Evolutionary conservation across 257 asterid genomes (phyloP).

Genomic region (Eucommia ulmoides): DNA sequence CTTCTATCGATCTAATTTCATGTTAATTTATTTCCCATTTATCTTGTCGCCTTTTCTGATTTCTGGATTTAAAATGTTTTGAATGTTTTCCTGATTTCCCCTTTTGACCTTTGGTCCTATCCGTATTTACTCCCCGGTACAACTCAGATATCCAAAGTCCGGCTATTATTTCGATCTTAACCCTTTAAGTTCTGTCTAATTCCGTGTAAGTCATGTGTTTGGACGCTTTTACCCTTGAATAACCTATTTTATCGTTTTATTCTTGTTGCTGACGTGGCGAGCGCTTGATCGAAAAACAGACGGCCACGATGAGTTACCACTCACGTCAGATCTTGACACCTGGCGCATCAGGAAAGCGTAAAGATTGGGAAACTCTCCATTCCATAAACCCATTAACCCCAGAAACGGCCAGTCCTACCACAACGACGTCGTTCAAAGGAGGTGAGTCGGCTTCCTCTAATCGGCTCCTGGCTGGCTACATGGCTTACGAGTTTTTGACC

Average conservation of each 20-base stretch:
- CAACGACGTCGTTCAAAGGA: slow-evolving; percentile 19
- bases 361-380: slow-evolving; percentile 28
- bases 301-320: slow-evolving; percentile 50
- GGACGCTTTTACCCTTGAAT: background rate
- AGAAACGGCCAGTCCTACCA: slow-evolving; percentile 22
- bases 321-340: slow-evolving; percentile 30
- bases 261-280: slow-evolving; percentile 24
- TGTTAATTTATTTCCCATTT: background rate
- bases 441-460: slow-evolving; percentile 19
- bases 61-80: background rate
- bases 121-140: background rate
- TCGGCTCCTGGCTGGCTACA: slow-evolving; percentile 57
- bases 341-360: slow-evolving; percentile 46
- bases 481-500: slow-evolving; percentile 54
- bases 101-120: slow-evolving; percentile 15
- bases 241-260: background rate
- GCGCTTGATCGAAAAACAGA: slow-evolving; percentile 5
- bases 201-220: slow-evolving; percentile 2
- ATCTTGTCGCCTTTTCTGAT: background rate
- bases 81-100: no score
- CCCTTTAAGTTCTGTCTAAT: background rate
- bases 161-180: background rate
- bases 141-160: no score
- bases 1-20: background rate
- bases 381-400: slow-evolving; percentile 26